A percentile compares a stretch with the other conserved stretches of the same genome.
phyloP scores from a whole-genome alignment of 1,284 basidiomycete genomes.

The Tilletia horrida region DNA sequence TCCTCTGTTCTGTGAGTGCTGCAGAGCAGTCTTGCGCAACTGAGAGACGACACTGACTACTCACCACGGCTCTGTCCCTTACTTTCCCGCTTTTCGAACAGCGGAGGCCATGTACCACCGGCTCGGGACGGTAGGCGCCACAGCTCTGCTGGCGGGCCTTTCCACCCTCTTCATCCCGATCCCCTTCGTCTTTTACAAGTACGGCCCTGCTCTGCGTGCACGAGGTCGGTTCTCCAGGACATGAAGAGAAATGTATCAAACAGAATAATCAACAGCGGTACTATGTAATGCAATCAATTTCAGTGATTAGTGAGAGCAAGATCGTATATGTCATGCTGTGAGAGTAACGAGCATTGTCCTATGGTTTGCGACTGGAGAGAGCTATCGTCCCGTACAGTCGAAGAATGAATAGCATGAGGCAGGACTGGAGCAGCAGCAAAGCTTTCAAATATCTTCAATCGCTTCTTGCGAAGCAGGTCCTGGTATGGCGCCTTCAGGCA shows the following conservation, averaged over 20 bases:
- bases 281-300: too few relatives aligned
- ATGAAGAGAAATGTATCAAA: neutral
- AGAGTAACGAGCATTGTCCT: too few relatives aligned
- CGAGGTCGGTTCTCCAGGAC: slow-evolving; percentile 18
- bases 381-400: too few relatives aligned
- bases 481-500: neutral
- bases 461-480: neutral
- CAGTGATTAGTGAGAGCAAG: too few relatives aligned
- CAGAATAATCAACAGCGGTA: too few relatives aligned
- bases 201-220: slow-evolving; percentile 25
- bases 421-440: too few relatives aligned
- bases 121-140: slow-evolving; percentile 25
- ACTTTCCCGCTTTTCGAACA: slow-evolving; percentile 14
- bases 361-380: too few relatives aligned
- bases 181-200: slow-evolving; percentile 27
- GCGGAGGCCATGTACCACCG: slow-evolving; percentile 19
- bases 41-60: neutral
- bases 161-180: slow-evolving; percentile 28
- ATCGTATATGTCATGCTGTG: too few relatives aligned
- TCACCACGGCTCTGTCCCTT: neutral
- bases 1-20: slow-evolving; percentile 27
- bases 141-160: slow-evolving; percentile 26
- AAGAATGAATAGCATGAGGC: too few relatives aligned
- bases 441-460: too few relatives aligned
- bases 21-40: neutral